A percentile compares a stretch with the other conserved stretches of the same genome.
These are phyloP conservation scores for Aureobasidium sp. DNA, from an alignment of 2,329 filamentous ascomycete species.

Conservation along the genomic window DNA sequence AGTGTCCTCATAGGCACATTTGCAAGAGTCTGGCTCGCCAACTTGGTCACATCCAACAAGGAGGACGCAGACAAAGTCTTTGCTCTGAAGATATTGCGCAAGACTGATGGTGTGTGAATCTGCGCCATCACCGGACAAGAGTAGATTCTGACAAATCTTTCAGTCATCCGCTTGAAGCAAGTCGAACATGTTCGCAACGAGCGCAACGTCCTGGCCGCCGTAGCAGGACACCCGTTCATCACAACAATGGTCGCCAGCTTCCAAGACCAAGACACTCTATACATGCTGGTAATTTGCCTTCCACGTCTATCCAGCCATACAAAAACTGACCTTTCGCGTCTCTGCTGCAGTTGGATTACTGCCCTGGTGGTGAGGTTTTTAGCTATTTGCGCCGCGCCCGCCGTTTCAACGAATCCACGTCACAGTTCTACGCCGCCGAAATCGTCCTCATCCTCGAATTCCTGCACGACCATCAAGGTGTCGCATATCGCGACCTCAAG, in stretches of 20 bases:
- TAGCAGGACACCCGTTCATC: conserved; percentile 76
- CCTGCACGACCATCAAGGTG: conserved; percentile 68
- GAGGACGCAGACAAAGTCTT: conserved; percentile 59
- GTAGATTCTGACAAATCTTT: conserved; percentile 13
- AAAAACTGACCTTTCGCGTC: background rate
- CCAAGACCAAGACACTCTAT: conserved; percentile 68
- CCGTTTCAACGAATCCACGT: conserved; percentile 69
- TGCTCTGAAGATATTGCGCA: conserved; percentile 70
- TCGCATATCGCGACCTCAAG: conserved; percentile 76
- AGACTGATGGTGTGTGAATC: conserved; percentile 39
- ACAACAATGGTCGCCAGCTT: conserved; percentile 72
- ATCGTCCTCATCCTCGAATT: conserved; percentile 76
- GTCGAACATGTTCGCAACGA: conserved; percentile 82
- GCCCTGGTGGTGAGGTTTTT: conserved; percentile 77
- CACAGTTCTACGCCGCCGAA: conserved; percentile 76
- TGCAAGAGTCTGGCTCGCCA: conserved; percentile 72
- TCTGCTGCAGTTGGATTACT: conserved; percentile 57
- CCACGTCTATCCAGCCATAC: background rate
- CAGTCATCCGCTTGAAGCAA: conserved; percentile 74
- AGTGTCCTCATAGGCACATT: conserved; percentile 54
- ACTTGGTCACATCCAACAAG: conserved; percentile 46
- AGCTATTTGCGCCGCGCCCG: conserved; percentile 70
- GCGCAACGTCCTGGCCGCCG: conserved; percentile 66
- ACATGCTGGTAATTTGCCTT: conserved; percentile 54
- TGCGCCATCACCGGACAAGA: background rate